Conservation (phyloP, 441 rosid species). For the Viola pubescens region DNA sequence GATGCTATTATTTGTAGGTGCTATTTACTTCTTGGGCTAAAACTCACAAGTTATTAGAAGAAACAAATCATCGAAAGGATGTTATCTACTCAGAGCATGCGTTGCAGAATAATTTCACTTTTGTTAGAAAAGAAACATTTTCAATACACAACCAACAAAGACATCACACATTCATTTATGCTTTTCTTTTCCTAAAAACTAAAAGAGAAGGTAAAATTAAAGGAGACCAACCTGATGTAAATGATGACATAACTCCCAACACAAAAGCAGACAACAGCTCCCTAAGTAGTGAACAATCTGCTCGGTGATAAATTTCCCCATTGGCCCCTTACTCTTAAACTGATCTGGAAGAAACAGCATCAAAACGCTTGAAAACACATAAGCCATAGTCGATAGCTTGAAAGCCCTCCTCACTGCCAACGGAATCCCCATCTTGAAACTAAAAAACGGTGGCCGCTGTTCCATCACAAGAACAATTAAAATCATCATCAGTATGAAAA, state of each 20-base stretch:
- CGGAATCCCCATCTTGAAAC: conserved; percentile 80
- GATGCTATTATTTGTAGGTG: too few species aligned
- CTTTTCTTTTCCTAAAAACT: too few species aligned
- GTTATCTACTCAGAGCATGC: too few species aligned
- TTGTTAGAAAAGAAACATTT: too few species aligned
- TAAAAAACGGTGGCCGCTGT: conserved; percentile 73
- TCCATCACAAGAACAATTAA: neutral
- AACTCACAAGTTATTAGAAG: too few species aligned
- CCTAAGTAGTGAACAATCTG: conserved; percentile 49
- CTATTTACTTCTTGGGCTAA: too few species aligned
- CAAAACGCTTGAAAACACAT: conserved; percentile 39
- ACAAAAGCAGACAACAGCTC: conserved; percentile 50
- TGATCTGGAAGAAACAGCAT: conserved; percentile 33
- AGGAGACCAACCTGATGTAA: conserved; percentile 59
- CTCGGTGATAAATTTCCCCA: conserved; percentile 38
- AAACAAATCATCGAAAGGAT: too few species aligned
- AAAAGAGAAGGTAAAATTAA: neutral
- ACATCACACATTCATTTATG: too few species aligned
- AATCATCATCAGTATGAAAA: too few species aligned
- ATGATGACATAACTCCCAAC: conserved; percentile 80
- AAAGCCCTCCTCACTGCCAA: conserved; percentile 47
- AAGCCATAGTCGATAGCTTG: conserved; percentile 46
- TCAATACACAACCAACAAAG: too few species aligned
- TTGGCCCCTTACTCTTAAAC: conserved; percentile 28
- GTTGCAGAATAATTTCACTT: too few species aligned